A percentile compares a stretch with the other conserved stretches of the same genome.
These are phyloP conservation scores for Senecio squalidus DNA, from an alignment of 140 eudicot species.

Conservation along the genomic window DNA sequence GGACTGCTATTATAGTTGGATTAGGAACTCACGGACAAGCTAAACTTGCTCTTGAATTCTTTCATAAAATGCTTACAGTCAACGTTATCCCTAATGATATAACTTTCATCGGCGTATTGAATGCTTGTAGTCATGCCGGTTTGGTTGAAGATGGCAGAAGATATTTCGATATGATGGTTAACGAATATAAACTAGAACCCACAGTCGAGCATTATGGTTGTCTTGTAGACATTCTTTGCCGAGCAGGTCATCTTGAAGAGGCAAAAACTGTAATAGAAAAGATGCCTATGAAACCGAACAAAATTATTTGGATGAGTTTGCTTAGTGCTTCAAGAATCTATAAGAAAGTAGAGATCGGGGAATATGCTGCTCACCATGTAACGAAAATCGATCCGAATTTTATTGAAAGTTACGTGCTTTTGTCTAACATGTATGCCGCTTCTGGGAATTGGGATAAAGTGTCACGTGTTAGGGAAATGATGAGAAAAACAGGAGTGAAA, in stretches of 20 bases:
- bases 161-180: constrained; percentile 43
- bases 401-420: constrained; percentile 38
- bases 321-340: constrained; percentile 44
- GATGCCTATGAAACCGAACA: constrained; percentile 49
- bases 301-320: constrained; percentile 48
- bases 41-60: constrained; percentile 31
- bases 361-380: constrained; percentile 39
- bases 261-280: constrained; percentile 35
- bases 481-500: constrained; percentile 36
- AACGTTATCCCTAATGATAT: constrained; percentile 34
- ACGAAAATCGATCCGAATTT: constrained; percentile 33
- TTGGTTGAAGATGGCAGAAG: constrained; percentile 35
- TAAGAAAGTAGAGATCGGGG: constrained; percentile 41
- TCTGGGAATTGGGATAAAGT: constrained; percentile 46
- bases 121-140: constrained; percentile 57
- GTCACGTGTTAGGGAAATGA: constrained; percentile 38
- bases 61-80: constrained; percentile 27
- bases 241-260: constrained; percentile 41
- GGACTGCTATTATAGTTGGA: constrained; percentile 42
- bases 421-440: constrained; percentile 50
- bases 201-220: constrained; percentile 48
- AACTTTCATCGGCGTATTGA: constrained; percentile 39
- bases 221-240: constrained; percentile 44
- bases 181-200: constrained; percentile 33
- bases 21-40: constrained; percentile 38